Evolutionary conservation across 805 yeast species (phyloP), one percentile per base, ranked within the genome.

Genomic region (Candida berthetii): DNA sequence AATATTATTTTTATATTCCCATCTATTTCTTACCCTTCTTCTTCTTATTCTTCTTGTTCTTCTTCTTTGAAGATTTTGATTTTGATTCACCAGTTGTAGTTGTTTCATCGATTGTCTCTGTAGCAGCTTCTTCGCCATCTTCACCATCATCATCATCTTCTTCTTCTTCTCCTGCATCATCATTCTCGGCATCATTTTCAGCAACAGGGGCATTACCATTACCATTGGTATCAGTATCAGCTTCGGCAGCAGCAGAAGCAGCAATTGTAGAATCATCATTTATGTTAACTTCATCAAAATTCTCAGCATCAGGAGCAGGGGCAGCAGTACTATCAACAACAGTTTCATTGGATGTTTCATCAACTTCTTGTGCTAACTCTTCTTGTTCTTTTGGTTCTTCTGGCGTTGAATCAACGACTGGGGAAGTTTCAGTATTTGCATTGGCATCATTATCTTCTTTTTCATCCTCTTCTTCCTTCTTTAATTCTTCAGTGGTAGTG

Each of bases 1-100:
- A n/a, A 11, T 3, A 13, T 32, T 6, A 32, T 4, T 20, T 17
- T 17, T 32, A 27, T 19, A 24, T 29, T 6, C n/a, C 29, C 13
- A 19, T 9, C 40, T 46, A 45, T 48, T 55, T 55, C 45, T 58
- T 57, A 50, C 52, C 57, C 44, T 60, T 61, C 52, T 61, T 64
- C 46, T 61, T 63, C 47, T 63, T 60, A 47, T 55, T 64, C 41
- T 57, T 58, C 38, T 63, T 61, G 40, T 60, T 64, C 45, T 61
- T 63, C 49, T 60, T 62, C 37, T 54, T 55, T 18, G 47, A 49
- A 37, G 49, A 40, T 28, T 46, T 33, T 18, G 42, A 40, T 35
- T 39, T 38, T n/a, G 38, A 33, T 36, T 37, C 45, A n/a, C n/a
- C n/a, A n/a, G n/a, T n/a, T 16, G 20, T 40, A 28, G 39, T 24